phyloP scores from a whole-genome alignment of 192 early-diverging fungal genomes.

The Dispira simplex region DNA sequence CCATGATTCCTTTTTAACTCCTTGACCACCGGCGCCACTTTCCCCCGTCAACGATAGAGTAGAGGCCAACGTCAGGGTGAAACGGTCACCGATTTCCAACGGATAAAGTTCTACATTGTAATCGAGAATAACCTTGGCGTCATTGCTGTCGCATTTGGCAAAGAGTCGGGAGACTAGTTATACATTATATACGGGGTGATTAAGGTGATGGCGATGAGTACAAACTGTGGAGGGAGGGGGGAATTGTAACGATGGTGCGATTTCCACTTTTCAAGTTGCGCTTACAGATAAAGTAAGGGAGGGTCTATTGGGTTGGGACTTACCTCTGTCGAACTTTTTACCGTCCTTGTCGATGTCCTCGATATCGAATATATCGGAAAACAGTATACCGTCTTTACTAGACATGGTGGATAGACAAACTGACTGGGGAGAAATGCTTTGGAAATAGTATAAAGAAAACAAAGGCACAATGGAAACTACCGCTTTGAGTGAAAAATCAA shows the following conservation, averaged over 20 bases:
- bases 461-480: too few species aligned
- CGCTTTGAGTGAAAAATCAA: too few species aligned
- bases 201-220: too few species aligned
- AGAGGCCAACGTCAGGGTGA: slow-evolving; percentile 65
- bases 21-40: slow-evolving; percentile 15
- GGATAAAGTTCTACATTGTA: slow-evolving; percentile 93
- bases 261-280: not conserved
- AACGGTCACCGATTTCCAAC: slow-evolving; percentile 67
- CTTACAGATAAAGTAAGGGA: not conserved
- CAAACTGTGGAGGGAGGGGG: too few species aligned
- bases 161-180: slow-evolving; percentile 61
- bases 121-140: slow-evolving; percentile 84
- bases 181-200: too few species aligned
- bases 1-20: slow-evolving; percentile 46
- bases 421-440: too few species aligned
- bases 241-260: too few species aligned
- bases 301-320: too few species aligned
- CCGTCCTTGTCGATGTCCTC: slow-evolving; percentile 78
- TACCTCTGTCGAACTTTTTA: slow-evolving; percentile 66
- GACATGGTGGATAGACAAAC: slow-evolving; percentile 22
- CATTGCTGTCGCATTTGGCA: slow-evolving; percentile 67
- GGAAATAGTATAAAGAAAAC: too few species aligned
- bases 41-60: slow-evolving; percentile 40
- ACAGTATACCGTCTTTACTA: slow-evolving; percentile 64
- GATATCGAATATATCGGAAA: slow-evolving; percentile 78